Base-by-base conservation (phyloP, 2,329 filamentous ascomycete genomes). In the Dactylella cylindrospora region DNA sequence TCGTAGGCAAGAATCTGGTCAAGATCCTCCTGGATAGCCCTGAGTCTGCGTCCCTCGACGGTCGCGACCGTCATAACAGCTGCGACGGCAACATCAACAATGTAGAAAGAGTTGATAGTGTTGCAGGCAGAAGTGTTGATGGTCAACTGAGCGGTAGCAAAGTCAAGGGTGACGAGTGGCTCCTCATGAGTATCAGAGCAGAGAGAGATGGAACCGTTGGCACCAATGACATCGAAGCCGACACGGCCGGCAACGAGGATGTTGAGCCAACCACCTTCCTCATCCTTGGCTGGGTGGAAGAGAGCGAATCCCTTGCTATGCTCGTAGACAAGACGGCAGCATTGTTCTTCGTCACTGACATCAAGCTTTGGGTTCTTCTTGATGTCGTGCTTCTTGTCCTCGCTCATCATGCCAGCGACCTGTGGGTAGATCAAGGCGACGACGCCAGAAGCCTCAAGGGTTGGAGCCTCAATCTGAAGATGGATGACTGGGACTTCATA, bases 11-110 rank as follows among this genome's bases (percentile, higher is more conserved):
- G 44, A 12, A 64, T 64, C 39, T 57, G 59, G 15, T 64, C 59
- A n/a, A 64, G 50, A 36, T 64, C 59, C 28, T 64, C 59, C 35
- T 64, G 59, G 28, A 64, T 64, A 12, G 52, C 59, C 22, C 67
- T 50, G 3, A 64, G 45, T 7, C 68, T 53, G 19, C 68, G 60
- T 3, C 68, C 67, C 43, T 70, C 68, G 8, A 70, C 66, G 1
- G 66, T 65, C 8, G 67, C 68, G 20, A 70, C 65, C 29, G 68
- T 67, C 8, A 70, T 45, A 2, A 70, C 54, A 1, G 68, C 67
- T 2, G 66, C 67, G 13, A 69, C 68, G n/a, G 65, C 67, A 3
- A 69, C 68, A 39, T 70, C 68, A 38, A 70, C 62, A 25, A 69
- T 70, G 47, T 69, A 67, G 31, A 68, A 66, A n/a, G 66, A 68